Evolutionary conservation across 2,329 filamentous ascomycete genomes (phyloP), one percentile per base, ranked within the genome.

Genomic region (Trichoderma cornu-damae): DNA sequence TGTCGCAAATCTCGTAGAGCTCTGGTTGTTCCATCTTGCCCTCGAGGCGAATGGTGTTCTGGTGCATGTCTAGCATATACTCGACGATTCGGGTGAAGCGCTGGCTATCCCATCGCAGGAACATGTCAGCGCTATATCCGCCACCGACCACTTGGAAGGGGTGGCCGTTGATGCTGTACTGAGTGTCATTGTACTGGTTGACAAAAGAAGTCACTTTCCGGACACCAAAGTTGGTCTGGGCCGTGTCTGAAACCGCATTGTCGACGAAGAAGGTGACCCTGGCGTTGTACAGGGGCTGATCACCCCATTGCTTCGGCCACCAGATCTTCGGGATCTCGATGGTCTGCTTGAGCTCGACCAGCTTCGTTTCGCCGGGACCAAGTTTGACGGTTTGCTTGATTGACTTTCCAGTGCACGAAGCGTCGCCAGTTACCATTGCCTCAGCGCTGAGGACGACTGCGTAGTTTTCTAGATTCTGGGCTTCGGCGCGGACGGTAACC

Each of bases 1-100:
- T 71, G 62, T 86, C 82, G 1, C 83, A 80, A 2, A 85, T 70
- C 0, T 80, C 73, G 63, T 85, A 87, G 1, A 87, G 69, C 60
- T 80, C 77, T 0, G 81, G 79, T 6, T 86, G 83, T 62, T 86
- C 84, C 65, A 83, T 79, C 60, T 85, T 86, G 2, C 84, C 84
- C 64, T 87, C 84, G 1, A 86, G 74, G 2, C 84, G 79, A 20
- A 87, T 72, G 0, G 83, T 84, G 65, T 87, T 87, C 47, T 84
- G 72, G 2, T 83, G 83, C 68, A 86, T 78, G 61, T 84, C 81
- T 0, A 86, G 72, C 58, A 80, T 73, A 62, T 84, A 78, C 58
- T 74, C 69, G 18, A 79, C 79, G 40, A 84, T 78, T 0, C 69
- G 65, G 12, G 68, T 69, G 30, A 85, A 76, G 24, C 77, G 77